phyloP scores from a whole-genome alignment of 225 moss, liverwort and hornwort species.

The Marchantia polymorpha region DNA sequence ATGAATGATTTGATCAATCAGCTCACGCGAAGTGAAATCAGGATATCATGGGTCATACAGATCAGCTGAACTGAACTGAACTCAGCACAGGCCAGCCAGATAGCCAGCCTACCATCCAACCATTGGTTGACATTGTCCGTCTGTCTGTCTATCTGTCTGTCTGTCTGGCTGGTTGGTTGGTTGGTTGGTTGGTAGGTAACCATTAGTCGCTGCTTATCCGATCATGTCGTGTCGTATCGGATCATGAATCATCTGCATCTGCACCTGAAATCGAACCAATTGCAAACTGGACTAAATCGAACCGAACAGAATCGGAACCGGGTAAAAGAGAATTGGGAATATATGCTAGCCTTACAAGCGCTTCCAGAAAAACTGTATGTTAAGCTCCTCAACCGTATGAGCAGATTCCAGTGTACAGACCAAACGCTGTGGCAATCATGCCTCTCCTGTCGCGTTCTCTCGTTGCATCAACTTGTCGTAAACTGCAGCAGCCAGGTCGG shows the following conservation, averaged over 20 bases:
- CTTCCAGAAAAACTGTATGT: not conserved
- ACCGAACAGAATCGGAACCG: too few relatives aligned
- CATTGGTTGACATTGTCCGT: not conserved
- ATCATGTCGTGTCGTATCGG: not conserved
- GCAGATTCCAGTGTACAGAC: conserved; percentile 14
- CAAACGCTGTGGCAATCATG: not conserved
- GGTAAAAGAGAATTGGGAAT: not conserved
- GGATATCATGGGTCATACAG: not conserved
- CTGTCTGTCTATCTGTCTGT: not conserved
- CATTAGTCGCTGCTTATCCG: not conserved
- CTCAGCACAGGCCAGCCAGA: not conserved
- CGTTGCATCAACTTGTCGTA: too few relatives aligned
- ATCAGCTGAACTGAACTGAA: not conserved
- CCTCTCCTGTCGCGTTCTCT: not conserved
- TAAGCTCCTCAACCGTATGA: conserved; percentile 6
- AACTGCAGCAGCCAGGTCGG: too few relatives aligned
- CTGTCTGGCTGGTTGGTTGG: not conserved
- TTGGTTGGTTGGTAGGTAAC: conserved; percentile 6
- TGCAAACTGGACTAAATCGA: too few relatives aligned
- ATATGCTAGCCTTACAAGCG: conserved; percentile 19
- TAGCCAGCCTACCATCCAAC: not conserved
- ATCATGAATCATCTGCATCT: not conserved
- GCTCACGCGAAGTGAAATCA: not conserved
- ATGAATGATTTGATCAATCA: conserved; percentile 5
- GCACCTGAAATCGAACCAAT: too few relatives aligned